Evolutionary conservation across 331 rosid species (phyloP), one percentile per base, ranked within the genome.

Genomic region (Spiraea crenata): DNA sequence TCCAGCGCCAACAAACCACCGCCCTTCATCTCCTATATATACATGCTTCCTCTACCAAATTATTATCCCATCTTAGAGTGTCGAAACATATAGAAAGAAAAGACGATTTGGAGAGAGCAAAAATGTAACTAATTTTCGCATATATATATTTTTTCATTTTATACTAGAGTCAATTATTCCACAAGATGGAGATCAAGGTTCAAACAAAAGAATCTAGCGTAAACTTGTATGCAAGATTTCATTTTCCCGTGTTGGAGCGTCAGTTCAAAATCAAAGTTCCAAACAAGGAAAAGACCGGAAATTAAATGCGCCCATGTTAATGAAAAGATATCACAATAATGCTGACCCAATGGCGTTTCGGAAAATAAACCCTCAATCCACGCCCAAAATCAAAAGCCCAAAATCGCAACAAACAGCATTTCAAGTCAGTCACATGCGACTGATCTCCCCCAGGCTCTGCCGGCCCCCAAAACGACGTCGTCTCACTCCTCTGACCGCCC

Each of bases 391-490:
- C 0, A 20, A n/a, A n/a, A 11, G n/a, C 6, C 20, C 7, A 25
- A 34, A 63, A 46, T 63, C 58, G 16, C 54, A 54, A 63, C 25
- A 49, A 63, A 38, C 55, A 46, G 35, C 40, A 48, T 48, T 66
- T n/a, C n/a, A n/a, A n/a, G 76, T 70, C 50, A 46, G 62, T 84
- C 92, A 79, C 91, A 82, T 86, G 95, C 83, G 69, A 25, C 2
- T 25, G n/a, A 58, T 39, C 75, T 39, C 75, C 82, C 37, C 31
- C 31, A 2, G 62, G 67, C 35, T 57, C 54, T 81, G 91, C 93
- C 96, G 96, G 88, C 91, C 80, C 3, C 51, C 51, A 31, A 10
- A 75, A 59, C 91, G 90, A 41, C 86, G 83, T 77, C 91, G 88
- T 39, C 65, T 72, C 65, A 17, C 17, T 56, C 19, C 63, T n/a